phyloP scores from a whole-genome alignment of 768 basidiomycete species.

The Lentinula detonsa region DNA sequence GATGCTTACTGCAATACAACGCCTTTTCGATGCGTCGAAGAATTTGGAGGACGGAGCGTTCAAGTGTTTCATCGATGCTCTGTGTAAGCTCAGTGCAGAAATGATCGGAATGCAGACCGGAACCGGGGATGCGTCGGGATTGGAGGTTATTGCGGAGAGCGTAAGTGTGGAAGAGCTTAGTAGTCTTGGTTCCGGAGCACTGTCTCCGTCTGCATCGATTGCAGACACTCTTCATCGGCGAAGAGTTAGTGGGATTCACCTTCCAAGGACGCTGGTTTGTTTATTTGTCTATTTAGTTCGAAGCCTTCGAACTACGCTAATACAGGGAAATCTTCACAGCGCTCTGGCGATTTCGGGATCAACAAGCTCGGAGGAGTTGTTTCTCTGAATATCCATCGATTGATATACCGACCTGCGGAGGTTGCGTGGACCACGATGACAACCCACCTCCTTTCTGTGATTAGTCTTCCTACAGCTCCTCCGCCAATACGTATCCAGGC shows the following conservation, averaged over 20 bases:
- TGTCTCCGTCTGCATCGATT: slow-evolving; percentile 26
- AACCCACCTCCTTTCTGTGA: slow-evolving; percentile 70
- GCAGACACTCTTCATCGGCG: slow-evolving; percentile 46
- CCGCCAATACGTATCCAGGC: slow-evolving; percentile 83
- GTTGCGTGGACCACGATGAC: slow-evolving; percentile 84
- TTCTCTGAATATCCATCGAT: slow-evolving; percentile 78
- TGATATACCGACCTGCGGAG: slow-evolving; percentile 77
- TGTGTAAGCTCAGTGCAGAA: slow-evolving; percentile 83
- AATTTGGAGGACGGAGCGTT: slow-evolving; percentile 82
- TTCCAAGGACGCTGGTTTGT: slow-evolving; percentile 72
- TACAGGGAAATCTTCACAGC: slow-evolving; percentile 32
- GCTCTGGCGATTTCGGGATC: slow-evolving; percentile 93
- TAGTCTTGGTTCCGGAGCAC: slow-evolving; percentile 31
- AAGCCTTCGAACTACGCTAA: background rate
- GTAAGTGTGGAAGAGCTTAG: slow-evolving; percentile 22
- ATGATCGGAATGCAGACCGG: slow-evolving; percentile 88
- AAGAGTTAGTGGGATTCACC: slow-evolving; percentile 83
- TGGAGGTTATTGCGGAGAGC: slow-evolving; percentile 24
- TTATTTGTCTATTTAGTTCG: background rate
- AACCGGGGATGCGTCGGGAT: slow-evolving; percentile 16
- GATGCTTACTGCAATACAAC: slow-evolving; percentile 67
- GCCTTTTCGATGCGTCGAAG: slow-evolving; percentile 82
- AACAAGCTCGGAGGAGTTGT: slow-evolving; percentile 77
- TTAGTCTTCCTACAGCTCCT: slow-evolving; percentile 65
- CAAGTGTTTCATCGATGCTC: slow-evolving; percentile 63